phyloP scores from a whole-genome alignment of 768 basidiomycete genomes.

The Macrolepiota fuliginosa region DNA sequence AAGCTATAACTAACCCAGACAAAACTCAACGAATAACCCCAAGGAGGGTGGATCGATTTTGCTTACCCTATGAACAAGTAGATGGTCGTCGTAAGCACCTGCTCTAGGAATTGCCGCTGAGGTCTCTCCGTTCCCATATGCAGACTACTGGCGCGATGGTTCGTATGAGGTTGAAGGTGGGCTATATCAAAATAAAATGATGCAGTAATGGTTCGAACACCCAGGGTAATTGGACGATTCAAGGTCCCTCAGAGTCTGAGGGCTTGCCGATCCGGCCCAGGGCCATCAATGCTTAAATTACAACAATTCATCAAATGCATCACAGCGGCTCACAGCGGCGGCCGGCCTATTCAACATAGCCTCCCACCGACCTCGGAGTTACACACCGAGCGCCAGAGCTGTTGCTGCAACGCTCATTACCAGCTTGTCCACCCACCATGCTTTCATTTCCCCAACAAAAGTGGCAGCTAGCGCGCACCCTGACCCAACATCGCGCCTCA shows the following conservation, averaged over 20 bases:
- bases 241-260: not conserved
- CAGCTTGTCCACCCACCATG: constrained; percentile 19
- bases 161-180: not conserved
- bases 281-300: too few species aligned
- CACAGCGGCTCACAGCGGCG: too few species aligned
- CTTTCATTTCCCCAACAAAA: constrained; percentile 31
- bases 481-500: constrained; percentile 2
- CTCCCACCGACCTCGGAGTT: not conserved
- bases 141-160: not conserved
- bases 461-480: constrained; percentile 24
- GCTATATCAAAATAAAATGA: not conserved
- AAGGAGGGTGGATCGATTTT: not conserved
- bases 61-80: constrained; percentile 8
- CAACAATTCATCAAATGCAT: too few species aligned
- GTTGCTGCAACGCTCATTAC: not conserved
- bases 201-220: not conserved
- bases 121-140: not conserved
- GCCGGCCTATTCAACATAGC: not conserved
- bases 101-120: not conserved
- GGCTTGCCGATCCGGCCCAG: too few species aligned
- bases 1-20: constrained; percentile 27
- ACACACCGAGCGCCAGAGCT: not conserved
- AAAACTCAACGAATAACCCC: not conserved
- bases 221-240: not conserved
- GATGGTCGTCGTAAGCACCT: not conserved